A percentile compares a stretch with the other conserved stretches of the same genome.
phyloP scores from a whole-genome alignment of 2,329 filamentous ascomycete genomes.

The Hortaea sp. region DNA sequence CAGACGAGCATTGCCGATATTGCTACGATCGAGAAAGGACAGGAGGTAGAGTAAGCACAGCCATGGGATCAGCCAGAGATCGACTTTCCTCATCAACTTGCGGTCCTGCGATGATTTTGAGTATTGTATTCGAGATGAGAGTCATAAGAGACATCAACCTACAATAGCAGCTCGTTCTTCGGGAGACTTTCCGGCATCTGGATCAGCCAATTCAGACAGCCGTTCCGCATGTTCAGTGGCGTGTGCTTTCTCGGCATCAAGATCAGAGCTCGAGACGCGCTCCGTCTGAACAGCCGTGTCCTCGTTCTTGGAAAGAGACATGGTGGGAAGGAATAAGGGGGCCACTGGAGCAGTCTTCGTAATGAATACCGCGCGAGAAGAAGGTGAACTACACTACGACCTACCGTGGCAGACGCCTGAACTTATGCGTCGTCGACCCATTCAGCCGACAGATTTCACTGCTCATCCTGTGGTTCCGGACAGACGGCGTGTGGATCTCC shows the following conservation, averaged over 20 bases:
- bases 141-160: background rate
- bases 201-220: background rate
- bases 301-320: no score
- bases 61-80: constrained; percentile 53
- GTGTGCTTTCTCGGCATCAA: background rate
- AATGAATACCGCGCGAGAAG: no score
- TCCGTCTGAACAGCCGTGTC: no score
- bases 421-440: no score
- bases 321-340: no score
- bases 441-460: no score
- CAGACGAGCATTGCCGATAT: constrained; percentile 17
- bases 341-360: no score
- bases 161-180: background rate
- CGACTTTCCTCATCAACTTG: constrained; percentile 52
- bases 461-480: no score
- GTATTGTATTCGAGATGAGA: background rate
- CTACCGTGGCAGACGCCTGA: no score
- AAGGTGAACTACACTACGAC: no score
- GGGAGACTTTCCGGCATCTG: background rate
- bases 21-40: constrained; percentile 22
- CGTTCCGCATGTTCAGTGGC: background rate
- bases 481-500: no score
- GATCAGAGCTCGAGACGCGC: background rate
- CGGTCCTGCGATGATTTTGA: constrained; percentile 20
- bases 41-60: constrained; percentile 59